Conservation (phyloP, 768 basidiomycete genomes). For the Lentinula edodes region DNA sequence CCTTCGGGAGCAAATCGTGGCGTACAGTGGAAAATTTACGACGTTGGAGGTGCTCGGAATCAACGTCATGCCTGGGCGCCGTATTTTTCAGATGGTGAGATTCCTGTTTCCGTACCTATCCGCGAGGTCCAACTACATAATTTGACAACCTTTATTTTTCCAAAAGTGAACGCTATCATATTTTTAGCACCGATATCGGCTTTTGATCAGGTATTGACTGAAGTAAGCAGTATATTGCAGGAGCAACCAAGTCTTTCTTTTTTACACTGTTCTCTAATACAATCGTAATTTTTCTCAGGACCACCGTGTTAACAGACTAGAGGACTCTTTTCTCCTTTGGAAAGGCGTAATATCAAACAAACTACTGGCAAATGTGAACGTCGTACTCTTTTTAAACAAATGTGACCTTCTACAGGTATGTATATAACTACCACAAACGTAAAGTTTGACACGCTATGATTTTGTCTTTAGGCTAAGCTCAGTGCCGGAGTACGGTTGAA, state of each 20-base stretch:
- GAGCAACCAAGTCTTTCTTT: conserved; percentile 5
- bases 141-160: conserved; percentile 1
- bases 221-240: conserved; percentile 38
- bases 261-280: neutral
- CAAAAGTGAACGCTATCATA: conserved; percentile 77
- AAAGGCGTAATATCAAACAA: conserved; percentile 66
- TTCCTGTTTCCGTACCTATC: neutral
- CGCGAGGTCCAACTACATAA: neutral
- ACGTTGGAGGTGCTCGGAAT: conserved; percentile 77
- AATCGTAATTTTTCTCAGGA: conserved; percentile 40
- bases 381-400: conserved; percentile 82
- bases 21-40: conserved; percentile 78
- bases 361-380: conserved; percentile 66
- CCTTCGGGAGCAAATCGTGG: conserved; percentile 48
- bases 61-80: conserved; percentile 87
- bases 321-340: conserved; percentile 78
- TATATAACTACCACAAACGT: neutral
- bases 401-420: conserved; percentile 66
- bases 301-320: conserved; percentile 64
- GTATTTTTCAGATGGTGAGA: conserved; percentile 78
- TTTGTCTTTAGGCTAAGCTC: conserved; percentile 53
- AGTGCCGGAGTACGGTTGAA: conserved; percentile 69
- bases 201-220: conserved; percentile 78
- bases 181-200: conserved; percentile 86
- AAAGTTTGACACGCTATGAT: neutral